Base-by-base conservation (phyloP, 164 flowering plant genomes). In the Berberis vulgaris region DNA sequence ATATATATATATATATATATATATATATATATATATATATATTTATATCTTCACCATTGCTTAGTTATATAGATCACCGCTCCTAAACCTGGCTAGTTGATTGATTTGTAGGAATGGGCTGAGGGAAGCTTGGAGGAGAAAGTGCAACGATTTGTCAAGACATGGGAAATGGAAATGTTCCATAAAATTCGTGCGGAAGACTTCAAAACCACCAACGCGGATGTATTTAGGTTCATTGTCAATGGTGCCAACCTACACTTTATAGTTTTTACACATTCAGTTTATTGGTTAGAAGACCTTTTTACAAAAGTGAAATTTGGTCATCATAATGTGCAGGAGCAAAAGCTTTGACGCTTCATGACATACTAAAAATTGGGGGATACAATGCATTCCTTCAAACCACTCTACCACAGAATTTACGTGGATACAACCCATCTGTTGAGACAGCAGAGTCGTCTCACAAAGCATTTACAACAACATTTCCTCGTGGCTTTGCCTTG, bases 401-500 rank as follows among this genome's bases (percentile, higher is more conserved):
- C 7, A 73, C 87, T 1, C 45, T 88, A 63, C 96, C 92, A 0
- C 74, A 73, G 59, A 62, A 75, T 39, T 57, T 74, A 7, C 68
- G 85, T 41, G 55, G 39, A 52, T 83, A 76, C 41, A 60, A 83
- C 40, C 74, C 83, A 26, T 67, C 71, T 1, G 65, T 56, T 2
- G 83, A 82, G 62, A 78, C 81, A 5, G 1, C 57, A 0, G 72
- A 65, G 0, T 78, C 82, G 5, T 65, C 82, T n/a, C 72, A 70
- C 13, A 39, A 1, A 3, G 13, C 45, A 11, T 88, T 88, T 78
- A 74, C 68, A 1, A 72, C 81, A 0, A 59, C 88, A 2, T 84
- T 88, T 46, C 91, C 97, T 10, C 79, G 97, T 1, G 98, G 98
- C 5, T 92, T 92, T 70, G 96, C 96, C 0, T 89, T 93, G 98